A percentile compares a stretch with the other conserved stretches of the same genome.
phyloP scores from a whole-genome alignment of 805 yeast species.

The Ogataea ganodermae region DNA sequence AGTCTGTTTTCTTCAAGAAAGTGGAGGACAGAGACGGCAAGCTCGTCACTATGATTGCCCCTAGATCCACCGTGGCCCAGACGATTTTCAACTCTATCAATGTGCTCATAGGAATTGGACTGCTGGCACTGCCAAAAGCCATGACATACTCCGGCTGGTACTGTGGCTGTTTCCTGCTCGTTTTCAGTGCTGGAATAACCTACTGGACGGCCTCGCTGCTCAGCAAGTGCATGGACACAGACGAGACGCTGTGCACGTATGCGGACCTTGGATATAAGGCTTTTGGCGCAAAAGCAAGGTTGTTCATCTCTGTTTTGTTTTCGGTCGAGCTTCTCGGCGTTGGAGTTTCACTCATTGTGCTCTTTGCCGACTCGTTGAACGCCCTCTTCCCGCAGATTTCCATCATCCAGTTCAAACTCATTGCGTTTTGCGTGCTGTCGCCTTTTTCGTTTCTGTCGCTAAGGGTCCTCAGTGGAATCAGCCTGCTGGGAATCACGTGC shows the following conservation, averaged over 20 bases:
- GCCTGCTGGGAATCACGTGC: slow-evolving; percentile 57
- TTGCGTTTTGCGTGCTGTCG: slow-evolving; percentile 70
- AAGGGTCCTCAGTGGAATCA: slow-evolving; percentile 53
- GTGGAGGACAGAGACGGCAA: slow-evolving; percentile 74
- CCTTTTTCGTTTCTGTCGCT: slow-evolving; percentile 74
- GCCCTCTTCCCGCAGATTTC: slow-evolving; percentile 62
- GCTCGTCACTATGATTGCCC: slow-evolving; percentile 69
- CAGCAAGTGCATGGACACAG: slow-evolving; percentile 76
- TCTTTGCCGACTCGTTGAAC: slow-evolving; percentile 83
- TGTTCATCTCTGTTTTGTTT: slow-evolving; percentile 70
- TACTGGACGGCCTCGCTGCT: slow-evolving; percentile 76
- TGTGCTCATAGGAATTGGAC: slow-evolving; percentile 67
- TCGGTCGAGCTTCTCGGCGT: slow-evolving; percentile 78
- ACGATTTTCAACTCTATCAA: slow-evolving; percentile 68
- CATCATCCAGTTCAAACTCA: slow-evolving; percentile 57
- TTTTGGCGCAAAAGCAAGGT: slow-evolving; percentile 74
- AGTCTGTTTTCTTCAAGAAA: slow-evolving; percentile 40
- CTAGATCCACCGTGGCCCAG: slow-evolving; percentile 78
- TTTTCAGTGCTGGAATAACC: slow-evolving; percentile 65
- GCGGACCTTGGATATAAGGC: slow-evolving; percentile 90
- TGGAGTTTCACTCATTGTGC: slow-evolving; percentile 77
- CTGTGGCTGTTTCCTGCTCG: slow-evolving; percentile 59
- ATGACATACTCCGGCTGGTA: slow-evolving; percentile 66
- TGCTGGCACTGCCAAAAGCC: slow-evolving; percentile 67
- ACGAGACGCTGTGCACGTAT: slow-evolving; percentile 78